A percentile compares a stretch with the other conserved stretches of the same genome.
These are phyloP conservation scores for Cryoendolithus antarcticus DNA, from an alignment of 2,329 filamentous ascomycete genomes.

Conservation along the genomic window DNA sequence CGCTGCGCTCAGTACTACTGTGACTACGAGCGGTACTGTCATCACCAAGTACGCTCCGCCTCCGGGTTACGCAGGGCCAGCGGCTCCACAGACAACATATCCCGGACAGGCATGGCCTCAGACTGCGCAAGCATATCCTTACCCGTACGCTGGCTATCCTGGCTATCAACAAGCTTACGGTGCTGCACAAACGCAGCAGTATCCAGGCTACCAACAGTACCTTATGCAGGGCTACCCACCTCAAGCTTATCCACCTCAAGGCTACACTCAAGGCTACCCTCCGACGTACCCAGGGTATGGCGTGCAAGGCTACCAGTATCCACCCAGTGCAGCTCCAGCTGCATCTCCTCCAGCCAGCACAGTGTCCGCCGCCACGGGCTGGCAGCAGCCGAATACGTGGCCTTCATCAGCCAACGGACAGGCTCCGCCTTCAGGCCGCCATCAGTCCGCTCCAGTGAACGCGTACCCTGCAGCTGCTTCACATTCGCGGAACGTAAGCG, in stretches of 20 bases:
- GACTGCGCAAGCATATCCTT: slow-evolving; percentile 5
- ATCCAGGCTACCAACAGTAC: slow-evolving; percentile 5
- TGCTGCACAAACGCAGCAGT: slow-evolving; percentile 7
- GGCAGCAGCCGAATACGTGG: too few relatives aligned
- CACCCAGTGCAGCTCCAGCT: background rate
- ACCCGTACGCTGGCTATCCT: slow-evolving; percentile 8
- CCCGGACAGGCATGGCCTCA: slow-evolving; percentile 10
- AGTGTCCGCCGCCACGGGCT: too few relatives aligned
- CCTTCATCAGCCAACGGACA: too few relatives aligned
- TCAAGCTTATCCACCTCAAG: slow-evolving; percentile 2
- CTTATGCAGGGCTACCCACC: background rate
- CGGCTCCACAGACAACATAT: slow-evolving; percentile 5
- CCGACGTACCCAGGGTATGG: too few relatives aligned
- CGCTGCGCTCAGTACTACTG: too few relatives aligned
- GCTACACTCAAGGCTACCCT: background rate
- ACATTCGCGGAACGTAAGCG: slow-evolving; percentile 2
- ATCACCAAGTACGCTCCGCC: slow-evolving; percentile 39
- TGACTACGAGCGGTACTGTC: slow-evolving; percentile 20
- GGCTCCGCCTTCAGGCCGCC: slow-evolving; percentile 2
- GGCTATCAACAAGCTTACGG: slow-evolving; percentile 5
- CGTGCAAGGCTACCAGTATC: background rate
- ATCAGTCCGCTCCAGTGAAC: slow-evolving; percentile 10
- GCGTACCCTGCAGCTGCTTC: slow-evolving; percentile 3
- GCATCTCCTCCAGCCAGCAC: slow-evolving; percentile 1
- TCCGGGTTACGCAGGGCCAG: slow-evolving; percentile 29